Evolutionary conservation across 1,284 basidiomycete genomes (phyloP), one percentile per base, ranked within the genome.

Genomic region (Ustilago crameri): DNA sequence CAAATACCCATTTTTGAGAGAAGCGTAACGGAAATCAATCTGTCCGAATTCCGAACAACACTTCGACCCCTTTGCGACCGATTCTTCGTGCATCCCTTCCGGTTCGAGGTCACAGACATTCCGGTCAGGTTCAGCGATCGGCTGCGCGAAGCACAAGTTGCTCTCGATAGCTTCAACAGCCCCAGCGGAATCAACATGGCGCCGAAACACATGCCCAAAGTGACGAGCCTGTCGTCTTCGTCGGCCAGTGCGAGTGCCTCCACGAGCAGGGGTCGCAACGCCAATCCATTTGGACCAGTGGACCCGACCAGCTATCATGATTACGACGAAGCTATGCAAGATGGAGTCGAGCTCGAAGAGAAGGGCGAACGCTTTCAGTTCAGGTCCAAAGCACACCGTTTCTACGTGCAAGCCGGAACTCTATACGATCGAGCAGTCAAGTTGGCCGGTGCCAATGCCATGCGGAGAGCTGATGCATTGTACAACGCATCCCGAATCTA

Each of bases 291-390:
- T 20, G 53, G 57, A 26, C 52, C 57, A 2, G 58, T 61, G 10
- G 57, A 71, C n/a, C 51, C 62, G 8, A 60, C 41, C 34, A 61
- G 30, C 57, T 74, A 76, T 42, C 26, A 43, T 23, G 62, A 73
- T 51, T 72, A 57, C 38, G 75, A 76, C 30, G 63, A 73, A 38
- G 66, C 75, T 14, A 63, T 78, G 55, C 74, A 76, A 24, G 74
- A 71, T 27, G 75, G 74, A 7, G 61, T 73, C 32, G 69, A 76
- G 52, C 57, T 65, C 35, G 75, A 78, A 34, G 75, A 78, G 37
- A 75, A 73, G 47, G 75, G 70, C 3, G 75, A 78, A 43, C 63
- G 75, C 10, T 76, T 74, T 40, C 64, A 67, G 10, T 50, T 74
- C 22, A 74, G 75, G 0, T 26, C 52, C 14, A 78, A 78, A 41